Conservation (phyloP, 73 alveolate genomes). For the Stentor coeruleus region DNA sequence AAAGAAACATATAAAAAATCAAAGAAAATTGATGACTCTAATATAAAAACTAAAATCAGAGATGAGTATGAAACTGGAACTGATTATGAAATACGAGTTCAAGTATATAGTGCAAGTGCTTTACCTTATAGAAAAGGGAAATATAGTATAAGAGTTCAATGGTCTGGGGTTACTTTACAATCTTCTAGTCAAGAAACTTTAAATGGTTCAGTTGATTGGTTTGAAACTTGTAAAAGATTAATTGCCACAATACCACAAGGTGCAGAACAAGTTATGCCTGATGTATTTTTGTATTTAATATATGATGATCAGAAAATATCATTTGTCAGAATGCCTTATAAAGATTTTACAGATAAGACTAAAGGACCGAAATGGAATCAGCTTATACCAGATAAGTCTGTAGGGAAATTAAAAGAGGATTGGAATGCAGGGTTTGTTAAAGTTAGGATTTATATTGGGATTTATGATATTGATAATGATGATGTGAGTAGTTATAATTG, state of each 20-base stretch:
- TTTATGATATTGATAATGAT: conserved; percentile 23
- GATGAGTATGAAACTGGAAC: conserved; percentile 39
- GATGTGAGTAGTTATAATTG: conserved; percentile 30
- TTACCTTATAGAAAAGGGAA: conserved; percentile 19
- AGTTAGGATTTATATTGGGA: conserved; percentile 33
- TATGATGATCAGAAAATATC: conserved; percentile 39
- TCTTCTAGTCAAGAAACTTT: conserved; percentile 23
- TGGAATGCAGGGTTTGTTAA: conserved; percentile 48
- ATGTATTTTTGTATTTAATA: conserved; percentile 40
- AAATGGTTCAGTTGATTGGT: conserved; percentile 35
- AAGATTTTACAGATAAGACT: conserved; percentile 37
- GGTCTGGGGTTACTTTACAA: conserved; percentile 28
- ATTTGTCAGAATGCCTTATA: conserved; percentile 27
- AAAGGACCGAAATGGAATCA: conserved; percentile 33
- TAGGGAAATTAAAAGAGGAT: conserved; percentile 40
- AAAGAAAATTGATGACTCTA: conserved; percentile 31
- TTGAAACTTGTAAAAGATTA: conserved; percentile 10
- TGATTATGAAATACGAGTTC: conserved; percentile 30
- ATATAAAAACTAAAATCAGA: conserved; percentile 24
- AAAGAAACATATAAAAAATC: conserved; percentile 44
- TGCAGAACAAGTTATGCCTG: conserved; percentile 29
- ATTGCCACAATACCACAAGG: conserved; percentile 23
- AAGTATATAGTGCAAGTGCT: conserved; percentile 21
- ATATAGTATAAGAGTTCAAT: background rate
- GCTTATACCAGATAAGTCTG: conserved; percentile 31